Evolutionary conservation across 73 alveolate species (phyloP), one percentile per base, ranked within the genome.

Genomic region (Breviolum minutum): DNA sequence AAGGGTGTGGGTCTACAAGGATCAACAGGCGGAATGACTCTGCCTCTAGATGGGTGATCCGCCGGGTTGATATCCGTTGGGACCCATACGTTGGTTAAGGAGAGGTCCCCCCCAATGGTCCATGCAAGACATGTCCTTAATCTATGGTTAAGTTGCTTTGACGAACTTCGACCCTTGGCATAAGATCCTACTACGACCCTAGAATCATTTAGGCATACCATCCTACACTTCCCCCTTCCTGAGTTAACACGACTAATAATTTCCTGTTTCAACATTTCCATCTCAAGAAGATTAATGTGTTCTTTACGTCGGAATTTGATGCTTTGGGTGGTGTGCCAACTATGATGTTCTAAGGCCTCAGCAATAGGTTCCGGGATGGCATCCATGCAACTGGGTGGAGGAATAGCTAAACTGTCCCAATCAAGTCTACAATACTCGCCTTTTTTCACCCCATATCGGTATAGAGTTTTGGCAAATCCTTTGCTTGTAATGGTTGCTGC

Each of bases 1-100:
- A n/a, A n/a, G n/a, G n/a, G 22, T 27, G 22, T 8, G 86, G 24
- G 16, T n/a, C 64, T 27, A 26, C 29, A 27, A 8, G 64, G 24
- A 77, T 61, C 61, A 77, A 22, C 24, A 19, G 77, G 80, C 63
- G 94, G 94, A 61, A 84, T 84, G 77, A 77, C 79, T 77, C 24
- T 84, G 22, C 13, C 13, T 24, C 94, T 10, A 61, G 94, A 84
- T 7, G 94, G 94, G 63, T 19, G 62, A 40, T 84, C 94, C 10
- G 76, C 71, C n/a, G 94, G 94, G 24, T 84, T 84, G 61, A 40
- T 8, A 22, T 40, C 62, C 12, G 94, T 84, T 54, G 24, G 62
- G 5, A 84, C 94, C 94, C 94, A 84, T 9, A 84, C 20, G 61
- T 84, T 84, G 63, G 62, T 6, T 27, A 84, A 13, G 11, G 19